Evolutionary conservation across 73 alveolate genomes (phyloP).

Genomic region (Tetrahymena thermophila): DNA sequence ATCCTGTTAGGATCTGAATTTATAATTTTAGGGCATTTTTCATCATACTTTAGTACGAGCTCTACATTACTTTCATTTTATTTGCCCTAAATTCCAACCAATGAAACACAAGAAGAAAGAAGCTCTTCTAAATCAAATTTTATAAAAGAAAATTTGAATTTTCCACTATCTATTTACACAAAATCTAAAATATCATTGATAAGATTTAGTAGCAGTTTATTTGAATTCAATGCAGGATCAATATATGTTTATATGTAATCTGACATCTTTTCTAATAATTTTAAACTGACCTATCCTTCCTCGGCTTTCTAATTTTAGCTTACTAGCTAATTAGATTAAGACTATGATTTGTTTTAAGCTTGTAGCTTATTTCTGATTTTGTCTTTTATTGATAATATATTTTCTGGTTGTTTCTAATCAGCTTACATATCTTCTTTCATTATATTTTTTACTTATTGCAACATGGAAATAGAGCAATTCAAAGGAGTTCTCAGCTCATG

Average conservation of each 20-base stretch:
- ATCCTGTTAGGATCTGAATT: slow-evolving; percentile 28
- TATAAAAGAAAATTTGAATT: slow-evolving; percentile 1
- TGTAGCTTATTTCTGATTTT: not conserved
- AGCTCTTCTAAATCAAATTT: not conserved
- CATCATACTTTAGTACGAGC: slow-evolving; percentile 1
- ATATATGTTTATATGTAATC: not conserved
- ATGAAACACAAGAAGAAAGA: not conserved
- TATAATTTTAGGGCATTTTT: not conserved
- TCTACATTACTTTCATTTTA: not conserved
- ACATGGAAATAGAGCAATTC: slow-evolving; percentile 26
- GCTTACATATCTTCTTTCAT: not conserved
- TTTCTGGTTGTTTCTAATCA: not conserved
- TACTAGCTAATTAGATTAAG: not conserved
- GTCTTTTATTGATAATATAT: not conserved
- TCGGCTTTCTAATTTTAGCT: not conserved
- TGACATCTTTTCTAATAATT: not conserved
- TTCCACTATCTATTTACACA: slow-evolving; percentile 25
- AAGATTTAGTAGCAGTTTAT: slow-evolving; percentile 18
- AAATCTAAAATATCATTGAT: slow-evolving; percentile 42
- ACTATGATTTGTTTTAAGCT: not conserved
- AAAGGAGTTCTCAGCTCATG: slow-evolving; percentile 47
- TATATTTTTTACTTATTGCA: not conserved
- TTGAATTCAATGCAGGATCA: slow-evolving; percentile 22
- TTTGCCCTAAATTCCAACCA: not conserved
- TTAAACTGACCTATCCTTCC: not conserved